phyloP scores from a whole-genome alignment of 768 basidiomycete species.

The Lyophyllum decastes region DNA sequence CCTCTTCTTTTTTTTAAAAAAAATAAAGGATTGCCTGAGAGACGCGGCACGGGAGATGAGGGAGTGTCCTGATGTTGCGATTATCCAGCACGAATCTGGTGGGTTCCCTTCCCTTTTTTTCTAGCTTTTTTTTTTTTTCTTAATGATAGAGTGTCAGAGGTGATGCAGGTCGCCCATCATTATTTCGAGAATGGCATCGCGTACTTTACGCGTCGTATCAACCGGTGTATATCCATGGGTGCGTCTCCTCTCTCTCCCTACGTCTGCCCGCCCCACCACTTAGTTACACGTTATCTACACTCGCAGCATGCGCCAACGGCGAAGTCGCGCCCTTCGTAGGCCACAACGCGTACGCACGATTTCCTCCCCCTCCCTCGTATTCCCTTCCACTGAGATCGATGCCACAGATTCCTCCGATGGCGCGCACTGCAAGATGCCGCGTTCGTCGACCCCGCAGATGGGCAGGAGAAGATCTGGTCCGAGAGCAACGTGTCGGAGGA shows the following conservation, averaged over 20 bases:
- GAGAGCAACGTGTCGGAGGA: slow-evolving; percentile 82
- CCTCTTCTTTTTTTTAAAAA: no score
- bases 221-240: slow-evolving; percentile 75
- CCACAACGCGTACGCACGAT: slow-evolving; percentile 60
- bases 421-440: slow-evolving; percentile 83
- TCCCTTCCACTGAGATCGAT: not conserved
- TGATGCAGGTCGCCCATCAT: slow-evolving; percentile 83
- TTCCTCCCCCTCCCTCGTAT: not conserved
- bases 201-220: slow-evolving; percentile 82
- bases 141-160: slow-evolving; percentile 39
- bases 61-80: slow-evolving; percentile 73
- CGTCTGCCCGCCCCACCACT: not conserved
- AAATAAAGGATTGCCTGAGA: slow-evolving; percentile 80
- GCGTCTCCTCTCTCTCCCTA: slow-evolving; percentile 32
- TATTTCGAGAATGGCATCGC: slow-evolving; percentile 91
- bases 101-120: slow-evolving; percentile 20
- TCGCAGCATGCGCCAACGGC: slow-evolving; percentile 71
- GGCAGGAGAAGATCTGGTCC: slow-evolving; percentile 72
- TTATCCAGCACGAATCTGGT: slow-evolving; percentile 85
- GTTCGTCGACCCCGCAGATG: slow-evolving; percentile 66
- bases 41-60: slow-evolving; percentile 85
- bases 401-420: slow-evolving; percentile 71
- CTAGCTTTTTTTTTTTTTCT: not conserved
- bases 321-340: slow-evolving; percentile 84
- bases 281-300: not conserved